A percentile compares a stretch with the other conserved stretches of the same genome.
These are phyloP conservation scores for Lycium ferocissimum DNA, from an alignment of 257 asterid species.

Conservation along the genomic window DNA sequence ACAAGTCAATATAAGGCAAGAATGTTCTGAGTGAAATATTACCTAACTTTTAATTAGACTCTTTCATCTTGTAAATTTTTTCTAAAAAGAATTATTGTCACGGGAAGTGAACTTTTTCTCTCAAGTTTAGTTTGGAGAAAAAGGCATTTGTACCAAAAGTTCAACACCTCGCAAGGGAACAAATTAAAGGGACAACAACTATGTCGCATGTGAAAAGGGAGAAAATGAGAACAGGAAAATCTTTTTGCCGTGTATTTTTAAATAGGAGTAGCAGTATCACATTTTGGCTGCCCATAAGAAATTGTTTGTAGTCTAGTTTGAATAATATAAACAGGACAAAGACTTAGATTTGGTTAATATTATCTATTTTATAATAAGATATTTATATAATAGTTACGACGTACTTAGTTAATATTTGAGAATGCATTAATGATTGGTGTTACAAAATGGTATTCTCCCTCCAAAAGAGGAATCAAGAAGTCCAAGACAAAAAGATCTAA, in stretches of 20 bases:
- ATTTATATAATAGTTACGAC: no score
- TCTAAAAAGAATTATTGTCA: not conserved
- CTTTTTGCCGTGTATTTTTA: not conserved
- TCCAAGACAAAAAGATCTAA: no score
- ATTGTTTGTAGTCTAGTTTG: no score
- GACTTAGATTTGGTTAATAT: no score
- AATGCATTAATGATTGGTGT: no score
- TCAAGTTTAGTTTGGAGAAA: constrained; percentile 21
- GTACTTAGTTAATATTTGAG: no score
- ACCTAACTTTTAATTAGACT: constrained; percentile 10
- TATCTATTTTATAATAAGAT: no score
- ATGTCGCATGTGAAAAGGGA: constrained; percentile 9
- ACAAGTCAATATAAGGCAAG: constrained; percentile 13
- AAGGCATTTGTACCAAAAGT: not conserved
- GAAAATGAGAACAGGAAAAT: not conserved
- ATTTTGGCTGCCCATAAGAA: not conserved
- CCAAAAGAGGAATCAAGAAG: no score
- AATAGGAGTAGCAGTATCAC: not conserved
- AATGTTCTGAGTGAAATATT: constrained; percentile 10
- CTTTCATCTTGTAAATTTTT: constrained; percentile 1
- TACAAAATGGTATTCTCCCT: no score
- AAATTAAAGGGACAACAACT: not conserved
- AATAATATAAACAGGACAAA: no score
- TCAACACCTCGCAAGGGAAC: not conserved
- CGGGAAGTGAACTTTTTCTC: not conserved